These are phyloP conservation scores for Acorus calamus DNA, from an alignment of 106 monocot genomes.

Conservation along the genomic window DNA sequence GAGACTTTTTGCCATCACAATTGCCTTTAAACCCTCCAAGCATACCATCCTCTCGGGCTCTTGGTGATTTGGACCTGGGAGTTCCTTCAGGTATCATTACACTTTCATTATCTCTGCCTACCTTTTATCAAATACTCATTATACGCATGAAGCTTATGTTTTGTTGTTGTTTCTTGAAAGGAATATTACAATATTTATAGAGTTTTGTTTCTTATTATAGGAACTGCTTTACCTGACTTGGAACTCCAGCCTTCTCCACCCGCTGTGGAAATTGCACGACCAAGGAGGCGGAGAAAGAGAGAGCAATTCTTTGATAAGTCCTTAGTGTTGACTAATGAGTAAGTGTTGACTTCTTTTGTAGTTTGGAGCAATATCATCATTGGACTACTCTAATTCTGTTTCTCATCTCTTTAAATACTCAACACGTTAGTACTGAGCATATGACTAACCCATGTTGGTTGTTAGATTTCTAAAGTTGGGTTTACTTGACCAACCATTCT, in stretches of 20 bases:
- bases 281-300: conserved; percentile 29
- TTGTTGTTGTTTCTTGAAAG: too few relatives aligned
- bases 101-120: too few relatives aligned
- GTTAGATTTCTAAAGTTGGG: too few relatives aligned
- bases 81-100: conserved; percentile 15
- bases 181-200: too few relatives aligned
- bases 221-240: conserved; percentile 22
- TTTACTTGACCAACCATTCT: too few relatives aligned
- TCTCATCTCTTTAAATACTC: neutral
- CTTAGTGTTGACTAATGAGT: conserved; percentile 57
- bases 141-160: too few relatives aligned
- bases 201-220: conserved; percentile 6
- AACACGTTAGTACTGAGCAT: too few relatives aligned
- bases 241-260: conserved; percentile 35
- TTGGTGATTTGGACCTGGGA: conserved; percentile 3
- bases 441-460: too few relatives aligned
- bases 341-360: conserved; percentile 1
- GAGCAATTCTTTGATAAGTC: conserved; percentile 30
- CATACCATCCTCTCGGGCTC: conserved; percentile 20
- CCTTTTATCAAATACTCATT: too few relatives aligned
- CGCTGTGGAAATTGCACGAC: conserved; percentile 8
- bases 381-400: neutral
- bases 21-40: neutral
- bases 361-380: neutral
- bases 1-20: conserved; percentile 3